Percentiles rank a stretch among this genome's conserved stretches.
phyloP scores from a whole-genome alignment of 2,329 filamentous ascomycete genomes.

The Bisporella sp. region DNA sequence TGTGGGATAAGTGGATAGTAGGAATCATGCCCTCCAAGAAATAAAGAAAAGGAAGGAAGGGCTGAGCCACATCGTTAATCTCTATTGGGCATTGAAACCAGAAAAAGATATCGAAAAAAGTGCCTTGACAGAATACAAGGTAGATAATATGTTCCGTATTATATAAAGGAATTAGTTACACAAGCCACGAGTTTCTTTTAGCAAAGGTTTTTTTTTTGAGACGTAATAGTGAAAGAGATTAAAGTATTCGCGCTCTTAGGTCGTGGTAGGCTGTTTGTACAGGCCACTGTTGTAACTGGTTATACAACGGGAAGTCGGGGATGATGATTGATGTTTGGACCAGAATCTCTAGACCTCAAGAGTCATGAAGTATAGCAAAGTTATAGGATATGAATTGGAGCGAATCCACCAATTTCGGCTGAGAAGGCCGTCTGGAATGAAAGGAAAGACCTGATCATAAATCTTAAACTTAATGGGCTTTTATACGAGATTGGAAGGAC shows the following conservation, averaged over 20 bases:
- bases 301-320: neutral
- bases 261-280: neutral
- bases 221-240: neutral
- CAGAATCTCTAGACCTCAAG: neutral
- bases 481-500: too few relatives aligned
- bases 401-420: neutral
- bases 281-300: neutral
- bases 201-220: neutral
- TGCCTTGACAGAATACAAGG: neutral
- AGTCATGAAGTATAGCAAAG: neutral
- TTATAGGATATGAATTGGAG: neutral
- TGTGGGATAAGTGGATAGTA: neutral
- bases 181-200: neutral
- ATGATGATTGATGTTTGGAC: neutral
- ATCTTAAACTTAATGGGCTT: too few relatives aligned
- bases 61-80: neutral
- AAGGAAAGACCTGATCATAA: too few relatives aligned
- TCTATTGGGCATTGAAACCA: neutral
- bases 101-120: neutral
- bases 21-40: neutral
- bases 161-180: neutral
- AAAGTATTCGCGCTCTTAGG: neutral
- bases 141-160: neutral
- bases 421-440: too few relatives aligned
- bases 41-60: neutral